These are phyloP conservation scores for Botryotinia calthae DNA, from an alignment of 2,329 filamentous ascomycete species.

Conservation along the genomic window DNA sequence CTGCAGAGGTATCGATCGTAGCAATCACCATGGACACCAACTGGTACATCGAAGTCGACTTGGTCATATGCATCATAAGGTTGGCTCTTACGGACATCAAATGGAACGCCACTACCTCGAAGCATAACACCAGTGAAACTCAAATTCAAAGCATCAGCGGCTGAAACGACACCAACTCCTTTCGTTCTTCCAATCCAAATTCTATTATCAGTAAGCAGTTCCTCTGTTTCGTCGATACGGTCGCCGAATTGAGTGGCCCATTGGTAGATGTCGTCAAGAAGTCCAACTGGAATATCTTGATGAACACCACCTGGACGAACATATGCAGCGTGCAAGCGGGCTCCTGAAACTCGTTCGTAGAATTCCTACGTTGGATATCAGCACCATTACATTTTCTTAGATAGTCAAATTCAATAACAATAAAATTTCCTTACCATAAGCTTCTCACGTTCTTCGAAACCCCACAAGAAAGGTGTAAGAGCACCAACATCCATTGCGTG, in stretches of 20 bases:
- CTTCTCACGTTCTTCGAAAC: slow-evolving; percentile 99
- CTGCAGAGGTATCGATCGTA: slow-evolving; percentile 98
- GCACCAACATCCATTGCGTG: slow-evolving; percentile 99
- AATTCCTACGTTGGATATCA: slow-evolving; percentile 69
- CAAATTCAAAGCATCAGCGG: slow-evolving; percentile 93
- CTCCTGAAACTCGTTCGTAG: slow-evolving; percentile 98
- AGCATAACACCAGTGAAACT: slow-evolving; percentile 98
- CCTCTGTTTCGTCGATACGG: slow-evolving; percentile 97
- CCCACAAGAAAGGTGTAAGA: slow-evolving; percentile 97
- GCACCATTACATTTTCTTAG: slow-evolving; percentile 19
- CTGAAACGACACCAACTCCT: slow-evolving; percentile 86
- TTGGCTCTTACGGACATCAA: slow-evolving; percentile 93
- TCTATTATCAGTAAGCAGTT: slow-evolving; percentile 97
- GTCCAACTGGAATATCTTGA: slow-evolving; percentile 88
- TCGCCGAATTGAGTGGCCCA: slow-evolving; percentile 99
- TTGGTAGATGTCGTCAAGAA: slow-evolving; percentile 98
- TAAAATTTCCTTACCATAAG: slow-evolving; percentile 72
- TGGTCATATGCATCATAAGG: slow-evolving; percentile 97
- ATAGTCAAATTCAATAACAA: slow-evolving; percentile 22
- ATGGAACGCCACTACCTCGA: slow-evolving; percentile 91
- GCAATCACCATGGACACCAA: slow-evolving; percentile 95
- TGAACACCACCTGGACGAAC: slow-evolving; percentile 94
- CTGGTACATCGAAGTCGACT: slow-evolving; percentile 97
- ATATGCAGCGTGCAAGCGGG: slow-evolving; percentile 95
- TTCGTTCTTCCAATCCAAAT: slow-evolving; percentile 97